Evolutionary conservation across 2,329 filamentous ascomycete genomes (phyloP).

Genomic region (Kalaharituber pfeilii): DNA sequence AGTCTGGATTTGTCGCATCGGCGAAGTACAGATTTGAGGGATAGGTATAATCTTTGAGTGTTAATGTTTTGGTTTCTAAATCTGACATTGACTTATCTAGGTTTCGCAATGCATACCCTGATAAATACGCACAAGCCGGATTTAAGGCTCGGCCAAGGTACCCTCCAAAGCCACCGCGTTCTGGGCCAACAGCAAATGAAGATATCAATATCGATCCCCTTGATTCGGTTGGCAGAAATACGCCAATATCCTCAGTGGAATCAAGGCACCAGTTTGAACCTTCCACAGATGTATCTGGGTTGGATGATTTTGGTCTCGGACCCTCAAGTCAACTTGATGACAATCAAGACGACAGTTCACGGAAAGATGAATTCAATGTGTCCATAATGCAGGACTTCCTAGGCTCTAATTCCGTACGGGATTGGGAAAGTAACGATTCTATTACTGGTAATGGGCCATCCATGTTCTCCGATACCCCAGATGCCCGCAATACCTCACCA

Average conservation of each 20-base stretch:
- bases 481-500: not conserved
- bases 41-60: too few relatives aligned
- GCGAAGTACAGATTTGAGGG: slow-evolving; percentile 18
- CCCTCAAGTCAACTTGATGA: not conserved
- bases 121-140: slow-evolving; percentile 17
- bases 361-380: slow-evolving; percentile 3
- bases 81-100: slow-evolving; percentile 5
- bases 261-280: not conserved
- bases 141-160: slow-evolving; percentile 18
- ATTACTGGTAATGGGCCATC: not conserved
- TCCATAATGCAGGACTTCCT: slow-evolving; percentile 5
- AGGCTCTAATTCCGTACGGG: not conserved
- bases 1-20: slow-evolving; percentile 13
- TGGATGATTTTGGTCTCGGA: not conserved
- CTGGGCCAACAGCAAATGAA: slow-evolving; percentile 5
- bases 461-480: not conserved
- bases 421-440: not conserved
- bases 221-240: not conserved
- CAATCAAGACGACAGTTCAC: not conserved
- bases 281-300: not conserved
- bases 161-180: slow-evolving; percentile 14
- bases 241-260: not conserved
- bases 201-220: not conserved
- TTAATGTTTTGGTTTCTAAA: not conserved
- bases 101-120: slow-evolving; percentile 19